phyloP scores from a whole-genome alignment of 1,139 yeast genomes.

The Lodderomyces elongisporus region DNA sequence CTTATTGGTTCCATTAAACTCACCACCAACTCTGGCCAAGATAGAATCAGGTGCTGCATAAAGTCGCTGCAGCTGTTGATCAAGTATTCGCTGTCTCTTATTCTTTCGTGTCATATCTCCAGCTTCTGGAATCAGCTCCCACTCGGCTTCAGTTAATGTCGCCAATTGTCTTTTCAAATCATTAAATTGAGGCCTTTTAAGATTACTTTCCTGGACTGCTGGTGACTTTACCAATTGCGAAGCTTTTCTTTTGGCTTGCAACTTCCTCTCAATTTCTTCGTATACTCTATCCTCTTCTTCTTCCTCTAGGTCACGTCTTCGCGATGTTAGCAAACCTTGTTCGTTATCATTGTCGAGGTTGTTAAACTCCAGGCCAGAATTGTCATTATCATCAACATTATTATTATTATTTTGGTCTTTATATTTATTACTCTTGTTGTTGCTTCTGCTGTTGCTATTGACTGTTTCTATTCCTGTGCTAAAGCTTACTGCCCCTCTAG shows the following conservation, averaged over 20 bases:
- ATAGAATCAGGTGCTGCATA: constrained; percentile 84
- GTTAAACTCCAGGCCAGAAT: background rate
- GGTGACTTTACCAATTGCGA: background rate
- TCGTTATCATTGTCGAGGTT: constrained; percentile 14
- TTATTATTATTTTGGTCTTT: constrained; percentile 34
- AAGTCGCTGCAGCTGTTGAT: constrained; percentile 60
- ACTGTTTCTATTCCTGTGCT: constrained; percentile 56
- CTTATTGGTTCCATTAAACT: background rate
- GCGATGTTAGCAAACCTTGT: constrained; percentile 16
- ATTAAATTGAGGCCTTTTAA: constrained; percentile 18
- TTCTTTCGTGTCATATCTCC: constrained; percentile 81
- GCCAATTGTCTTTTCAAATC: constrained; percentile 62
- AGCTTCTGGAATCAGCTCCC: constrained; percentile 84
- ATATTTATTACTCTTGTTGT: background rate
- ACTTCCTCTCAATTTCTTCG: constrained; percentile 54
- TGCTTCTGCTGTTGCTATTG: background rate
- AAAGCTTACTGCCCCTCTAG: constrained; percentile 94
- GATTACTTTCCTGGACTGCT: constrained; percentile 7
- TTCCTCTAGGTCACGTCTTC: constrained; percentile 50
- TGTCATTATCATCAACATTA: constrained; percentile 17
- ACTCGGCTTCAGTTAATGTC: constrained; percentile 59
- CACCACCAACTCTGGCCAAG: constrained; percentile 20
- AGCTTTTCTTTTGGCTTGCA: constrained; percentile 32
- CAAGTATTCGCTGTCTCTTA: constrained; percentile 62
- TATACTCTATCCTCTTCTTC: constrained; percentile 73